A percentile compares a stretch with the other conserved stretches of the same genome.
phyloP scores from a whole-genome alignment of 352 stramenopile species.

The Thraustochytrium striatum region DNA sequence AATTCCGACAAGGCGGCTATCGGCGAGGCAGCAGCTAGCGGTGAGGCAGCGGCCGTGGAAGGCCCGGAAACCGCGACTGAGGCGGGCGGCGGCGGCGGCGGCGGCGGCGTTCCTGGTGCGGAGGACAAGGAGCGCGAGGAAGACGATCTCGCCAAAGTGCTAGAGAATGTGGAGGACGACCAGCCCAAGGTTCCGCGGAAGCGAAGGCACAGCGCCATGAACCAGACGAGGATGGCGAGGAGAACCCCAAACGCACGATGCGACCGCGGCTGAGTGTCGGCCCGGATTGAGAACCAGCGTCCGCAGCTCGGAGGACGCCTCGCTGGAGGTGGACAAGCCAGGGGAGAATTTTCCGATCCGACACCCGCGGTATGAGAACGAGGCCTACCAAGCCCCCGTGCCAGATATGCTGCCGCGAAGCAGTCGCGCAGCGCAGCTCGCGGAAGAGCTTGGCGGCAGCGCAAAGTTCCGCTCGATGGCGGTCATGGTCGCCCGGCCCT shows the following conservation, averaged over 20 bases:
- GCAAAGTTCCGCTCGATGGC: background rate
- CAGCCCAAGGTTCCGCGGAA: too few relatives aligned
- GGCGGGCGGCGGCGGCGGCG: too few relatives aligned
- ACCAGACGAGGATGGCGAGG: background rate
- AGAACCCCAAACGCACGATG: background rate
- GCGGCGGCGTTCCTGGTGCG: too few relatives aligned
- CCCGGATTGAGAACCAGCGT: background rate
- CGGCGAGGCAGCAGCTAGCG: too few relatives aligned
- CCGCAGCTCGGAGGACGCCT: background rate
- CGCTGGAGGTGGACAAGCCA: constrained; percentile 6
- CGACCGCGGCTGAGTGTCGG: background rate
- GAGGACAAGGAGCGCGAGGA: too few relatives aligned
- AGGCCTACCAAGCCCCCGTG: constrained; percentile 29
- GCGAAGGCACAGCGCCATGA: too few relatives aligned
- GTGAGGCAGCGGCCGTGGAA: too few relatives aligned
- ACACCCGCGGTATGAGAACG: constrained; percentile 31
- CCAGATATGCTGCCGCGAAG: background rate
- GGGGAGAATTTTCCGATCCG: constrained; percentile 2
- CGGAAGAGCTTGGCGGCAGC: background rate
- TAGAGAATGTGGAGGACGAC: too few relatives aligned
- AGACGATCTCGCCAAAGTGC: too few relatives aligned
- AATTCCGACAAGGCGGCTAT: too few relatives aligned
- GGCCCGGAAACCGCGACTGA: too few relatives aligned
- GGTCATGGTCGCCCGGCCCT: background rate
- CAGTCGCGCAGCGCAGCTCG: background rate